These are phyloP conservation scores for Schwanniomyces pseudopolymorphus DNA, from an alignment of 805 yeast genomes.

Conservation along the genomic window DNA sequence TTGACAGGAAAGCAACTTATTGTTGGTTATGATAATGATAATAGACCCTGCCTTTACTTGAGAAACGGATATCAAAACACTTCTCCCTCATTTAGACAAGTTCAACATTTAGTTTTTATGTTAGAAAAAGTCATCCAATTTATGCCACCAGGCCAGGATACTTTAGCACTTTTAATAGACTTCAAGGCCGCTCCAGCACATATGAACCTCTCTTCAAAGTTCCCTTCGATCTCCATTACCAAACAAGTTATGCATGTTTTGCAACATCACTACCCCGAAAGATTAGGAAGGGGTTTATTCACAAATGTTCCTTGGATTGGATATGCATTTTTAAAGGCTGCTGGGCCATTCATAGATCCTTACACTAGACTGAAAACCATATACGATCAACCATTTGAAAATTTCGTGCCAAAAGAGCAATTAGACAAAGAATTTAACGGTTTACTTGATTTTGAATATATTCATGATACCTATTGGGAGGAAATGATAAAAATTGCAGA, in stretches of 20 bases:
- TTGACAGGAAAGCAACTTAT: constrained; percentile 54
- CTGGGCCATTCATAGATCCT: constrained; percentile 60
- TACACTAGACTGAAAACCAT: constrained; percentile 56
- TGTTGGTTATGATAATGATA: constrained; percentile 53
- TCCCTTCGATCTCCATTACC: constrained; percentile 50
- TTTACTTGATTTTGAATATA: constrained; percentile 49
- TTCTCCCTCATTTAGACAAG: constrained; percentile 49
- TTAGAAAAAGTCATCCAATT: constrained; percentile 50
- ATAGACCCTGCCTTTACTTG: constrained; percentile 53
- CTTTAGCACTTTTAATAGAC: constrained; percentile 54
- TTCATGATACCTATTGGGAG: constrained; percentile 55
- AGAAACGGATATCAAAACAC: constrained; percentile 58
- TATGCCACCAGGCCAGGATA: constrained; percentile 61
- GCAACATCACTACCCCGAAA: constrained; percentile 60
- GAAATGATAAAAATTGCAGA: constrained; percentile 46
- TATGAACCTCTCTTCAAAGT: constrained; percentile 38
- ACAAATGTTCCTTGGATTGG: constrained; percentile 60
- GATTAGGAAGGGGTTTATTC: constrained; percentile 53
- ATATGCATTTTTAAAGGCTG: constrained; percentile 54
- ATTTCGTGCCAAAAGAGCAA: constrained; percentile 53
- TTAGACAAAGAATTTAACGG: constrained; percentile 51
- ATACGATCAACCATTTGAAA: constrained; percentile 57
- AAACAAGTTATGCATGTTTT: constrained; percentile 51
- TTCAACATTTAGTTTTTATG: constrained; percentile 58
- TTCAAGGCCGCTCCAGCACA: constrained; percentile 47